Base-by-base conservation (phyloP, 176 grass and related monocot species). In the Luzula sylvatica region DNA sequence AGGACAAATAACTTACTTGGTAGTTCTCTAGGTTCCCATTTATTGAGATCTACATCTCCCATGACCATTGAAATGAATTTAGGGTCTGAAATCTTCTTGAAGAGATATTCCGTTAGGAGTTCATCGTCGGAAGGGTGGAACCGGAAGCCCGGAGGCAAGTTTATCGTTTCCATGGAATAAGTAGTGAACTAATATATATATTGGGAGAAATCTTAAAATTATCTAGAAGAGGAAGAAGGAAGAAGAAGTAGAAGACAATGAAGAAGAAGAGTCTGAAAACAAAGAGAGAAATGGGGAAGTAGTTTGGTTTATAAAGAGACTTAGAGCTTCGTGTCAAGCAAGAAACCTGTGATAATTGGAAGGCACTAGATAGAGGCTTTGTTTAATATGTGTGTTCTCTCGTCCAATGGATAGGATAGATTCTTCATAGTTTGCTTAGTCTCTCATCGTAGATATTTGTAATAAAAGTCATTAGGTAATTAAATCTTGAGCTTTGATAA, bases 11-110 rank as follows among this genome's bases (percentile, higher is more conserved):
- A 58, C 5, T 39, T 73, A 88, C 90, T 82, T 21, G 80, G 90
- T 16, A 96, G 83, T 0, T 96, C 71, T 83, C 90, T 88, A 2
- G 90, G 90, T 65, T 89, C 76, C 56, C 65, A 89, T 51, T 76
- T 78, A 76, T 96, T 88, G 63, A 96, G 87, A 66, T 96, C 73
- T 68, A 89, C 84, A 74, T 89, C 90, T 11, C 83, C 90, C 46
- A 96, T 68, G 77, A 87, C 78, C 1, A 60, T 62, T 15, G 75
- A 75, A 0, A 74, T 75, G 58, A 75, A 71, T 0, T 65, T 65
- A 2, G 72, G 15, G 25, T 71, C 49, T 3, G 77, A 66, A 2
- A 62, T 55, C 16, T 87, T 85, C 39, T 75, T 67, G 51, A 20
- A 16, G 28, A 96, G 85, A 72, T 96, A 96, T 59, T 88, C 72